Base-by-base conservation (phyloP, 176 grass and related monocot genomes). In the Eragrostis curvula region DNA sequence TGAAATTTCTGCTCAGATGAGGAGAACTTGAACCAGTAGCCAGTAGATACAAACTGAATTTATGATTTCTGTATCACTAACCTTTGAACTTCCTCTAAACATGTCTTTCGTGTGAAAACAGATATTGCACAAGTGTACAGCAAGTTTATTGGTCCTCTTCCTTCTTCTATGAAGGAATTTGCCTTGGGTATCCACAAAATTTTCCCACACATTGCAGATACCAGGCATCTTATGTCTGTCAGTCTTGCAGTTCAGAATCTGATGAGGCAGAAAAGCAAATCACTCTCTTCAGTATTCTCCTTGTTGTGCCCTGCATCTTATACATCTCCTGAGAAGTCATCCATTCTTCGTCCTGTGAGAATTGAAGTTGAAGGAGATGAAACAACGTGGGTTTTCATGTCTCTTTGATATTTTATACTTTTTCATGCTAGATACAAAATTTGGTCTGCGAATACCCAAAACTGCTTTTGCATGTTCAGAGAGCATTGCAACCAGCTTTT, bases 121-220 rank as follows among this genome's bases (percentile, higher is more conserved):
- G 96, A 98, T 88, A 86, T 95, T 67, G 86, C 85, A 3, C 92
- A 98, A 65, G 79, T 98, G 43, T 91, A 93, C 79, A 81, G 74
- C 87, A 98, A 98, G 80, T 98, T 98, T 83, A 79, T 98, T 71
- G 90, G 88, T 67, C 90, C 88, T 42, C 91, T 98, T 81, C 92
- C 96, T 85, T 93, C 90, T 56, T 91, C 92, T 40, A 86, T 95
- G 82, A 81, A 65, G 45, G 81, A 98, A 55, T 98, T 95, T 80
- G 59, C 77, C 13, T 75, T 66, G 52, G 82, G 73, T 55, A 81
- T 98, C 84, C 91, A 98, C 86, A 85, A 89, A 75, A 59, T 81
- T 20, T 98, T 95, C 67, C 92, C 96, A 64, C 28, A 91, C 63
- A 75, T 98, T 8, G 81, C 87, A 77, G 96, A 98, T 78, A 98